phyloP scores from a whole-genome alignment of 2,329 filamentous ascomycete genomes.

The Hyphodiscus sp. region DNA sequence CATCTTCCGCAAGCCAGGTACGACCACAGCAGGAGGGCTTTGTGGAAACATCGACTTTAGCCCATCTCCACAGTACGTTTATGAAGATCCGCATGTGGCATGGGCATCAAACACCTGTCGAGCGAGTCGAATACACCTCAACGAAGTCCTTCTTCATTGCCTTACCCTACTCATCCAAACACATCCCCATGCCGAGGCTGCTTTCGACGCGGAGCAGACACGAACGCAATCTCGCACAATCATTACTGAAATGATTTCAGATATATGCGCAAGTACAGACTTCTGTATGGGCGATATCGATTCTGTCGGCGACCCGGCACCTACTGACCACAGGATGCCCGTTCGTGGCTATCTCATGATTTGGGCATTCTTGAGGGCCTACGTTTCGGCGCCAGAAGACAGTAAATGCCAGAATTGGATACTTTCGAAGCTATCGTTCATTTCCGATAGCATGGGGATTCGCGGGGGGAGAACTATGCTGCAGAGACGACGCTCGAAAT shows the following conservation, averaged over 20 bases:
- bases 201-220: background rate
- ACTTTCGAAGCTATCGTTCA: background rate
- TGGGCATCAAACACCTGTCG: background rate
- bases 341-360: background rate
- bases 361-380: background rate
- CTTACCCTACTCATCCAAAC: background rate
- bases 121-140: background rate
- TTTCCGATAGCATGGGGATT: background rate
- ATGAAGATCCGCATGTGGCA: background rate
- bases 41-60: background rate
- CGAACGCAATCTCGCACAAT: background rate
- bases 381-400: background rate
- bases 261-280: background rate
- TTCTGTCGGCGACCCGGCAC: background rate
- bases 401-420: background rate
- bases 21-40: background rate
- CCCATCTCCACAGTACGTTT: background rate
- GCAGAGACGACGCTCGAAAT: background rate
- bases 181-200: background rate
- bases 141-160: background rate
- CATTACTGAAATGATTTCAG: background rate
- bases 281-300: background rate
- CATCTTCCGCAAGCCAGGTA: background rate
- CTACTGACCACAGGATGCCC: background rate
- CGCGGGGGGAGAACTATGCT: background rate